Evolutionary conservation across 371 early-diverging fungal genomes (phyloP), one percentile per base, ranked within the genome.

Genomic region (Mortierella sp.): DNA sequence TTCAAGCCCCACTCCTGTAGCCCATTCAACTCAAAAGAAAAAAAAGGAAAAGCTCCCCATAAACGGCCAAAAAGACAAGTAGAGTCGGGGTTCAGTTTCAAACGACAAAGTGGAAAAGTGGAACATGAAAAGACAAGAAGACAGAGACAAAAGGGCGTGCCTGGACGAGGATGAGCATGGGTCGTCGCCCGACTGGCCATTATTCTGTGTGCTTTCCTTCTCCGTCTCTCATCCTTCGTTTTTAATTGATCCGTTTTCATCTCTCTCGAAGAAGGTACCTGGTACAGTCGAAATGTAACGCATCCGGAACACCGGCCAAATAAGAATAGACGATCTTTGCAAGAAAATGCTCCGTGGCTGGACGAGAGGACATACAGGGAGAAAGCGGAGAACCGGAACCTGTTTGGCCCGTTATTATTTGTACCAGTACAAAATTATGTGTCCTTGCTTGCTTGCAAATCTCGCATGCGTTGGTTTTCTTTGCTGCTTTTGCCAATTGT

Each of bases 191-290:
- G 68, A 68, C 42, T 68, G 68, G 68, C 50, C 10, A 55, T 9
- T 63, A 13, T 60, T 57, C 14, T 60, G 11, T 38, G 42, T 38
- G 42, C 5, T 38, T 57, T 26, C 57, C 14, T 13, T 60, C 63
- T 63, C 63, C 63, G 34, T 34, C 63, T 14, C 19, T 26, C 19
- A 31, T 28, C 31, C 63, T 34, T 28, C 7, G 31, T 6, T 31
- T 60, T 45, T 48, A 42, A 63, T 63, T 68, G 68, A 68, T 34
- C 68, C 44, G 55, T n/a, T n/a, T n/a, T n/a, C 54, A 60, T 31
- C 31, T 14, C 60, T 60, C 63, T 28, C 63, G 34, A 63, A 63
- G 38, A 60, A 10, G 13, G 58, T n/a, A 55, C 21, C 55, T 55
- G 0, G 55, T 54, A 1, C 7, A 48, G 31, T 19, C 31, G 60